phyloP scores from a whole-genome alignment of 192 early-diverging fungal species.

The Chytriomyces hyalinus region DNA sequence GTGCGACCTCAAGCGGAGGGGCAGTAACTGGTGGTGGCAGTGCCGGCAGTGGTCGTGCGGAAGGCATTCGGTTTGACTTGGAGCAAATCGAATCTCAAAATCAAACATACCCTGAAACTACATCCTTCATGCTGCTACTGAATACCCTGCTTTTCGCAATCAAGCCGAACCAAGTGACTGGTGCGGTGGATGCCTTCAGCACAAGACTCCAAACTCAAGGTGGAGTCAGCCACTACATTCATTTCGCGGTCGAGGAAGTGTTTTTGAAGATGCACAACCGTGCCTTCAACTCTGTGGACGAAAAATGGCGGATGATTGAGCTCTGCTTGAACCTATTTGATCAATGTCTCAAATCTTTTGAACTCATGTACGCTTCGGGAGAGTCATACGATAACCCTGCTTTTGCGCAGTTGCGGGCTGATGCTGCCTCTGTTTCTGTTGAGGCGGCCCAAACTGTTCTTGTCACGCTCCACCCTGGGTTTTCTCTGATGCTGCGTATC shows the following conservation, averaged over 20 bases:
- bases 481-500: slow-evolving; percentile 76
- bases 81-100: slow-evolving; percentile 78
- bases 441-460: slow-evolving; percentile 39
- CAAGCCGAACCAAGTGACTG: slow-evolving; percentile 25
- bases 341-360: slow-evolving; percentile 76
- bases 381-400: slow-evolving; percentile 8
- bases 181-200: slow-evolving; percentile 18
- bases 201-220: slow-evolving; percentile 45
- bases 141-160: slow-evolving; percentile 54
- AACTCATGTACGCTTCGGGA: slow-evolving; percentile 50
- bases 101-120: slow-evolving; percentile 85
- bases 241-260: slow-evolving; percentile 84
- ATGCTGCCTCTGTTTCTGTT: slow-evolving; percentile 22
- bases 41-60: slow-evolving; percentile 1
- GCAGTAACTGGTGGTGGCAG: slow-evolving; percentile 38
- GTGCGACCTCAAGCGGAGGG: background rate
- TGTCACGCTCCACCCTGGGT: slow-evolving; percentile 81
- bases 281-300: slow-evolving; percentile 65
- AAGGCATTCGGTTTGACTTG: slow-evolving; percentile 77
- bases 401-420: slow-evolving; percentile 6
- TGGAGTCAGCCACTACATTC: slow-evolving; percentile 61
- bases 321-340: slow-evolving; percentile 80
- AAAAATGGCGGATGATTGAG: slow-evolving; percentile 79
- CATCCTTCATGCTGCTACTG: slow-evolving; percentile 81
- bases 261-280: slow-evolving; percentile 78